Evolutionary conservation across 805 yeast species (phyloP).

Genomic region (Nakazawaea sp.): DNA sequence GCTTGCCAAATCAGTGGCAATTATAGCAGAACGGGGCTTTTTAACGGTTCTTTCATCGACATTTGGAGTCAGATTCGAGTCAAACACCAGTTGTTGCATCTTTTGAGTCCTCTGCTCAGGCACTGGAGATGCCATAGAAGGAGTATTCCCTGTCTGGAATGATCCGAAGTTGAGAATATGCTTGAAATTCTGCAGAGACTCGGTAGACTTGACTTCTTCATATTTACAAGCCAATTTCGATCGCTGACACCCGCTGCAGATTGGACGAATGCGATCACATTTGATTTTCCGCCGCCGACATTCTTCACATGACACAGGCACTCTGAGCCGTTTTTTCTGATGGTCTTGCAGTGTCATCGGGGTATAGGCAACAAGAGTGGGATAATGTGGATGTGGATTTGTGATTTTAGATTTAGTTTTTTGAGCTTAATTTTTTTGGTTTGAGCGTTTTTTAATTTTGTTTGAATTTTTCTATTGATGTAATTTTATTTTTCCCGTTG

Average conservation of each 20-base stretch:
- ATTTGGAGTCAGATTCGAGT: too few species aligned
- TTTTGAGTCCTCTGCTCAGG: too few species aligned
- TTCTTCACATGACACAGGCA: conserved; percentile 9
- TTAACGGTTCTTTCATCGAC: not conserved
- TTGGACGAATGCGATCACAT: conserved; percentile 8
- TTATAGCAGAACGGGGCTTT: not conserved
- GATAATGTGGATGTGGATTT: too few species aligned
- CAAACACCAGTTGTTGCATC: too few species aligned
- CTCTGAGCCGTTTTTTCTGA: conserved; percentile 6
- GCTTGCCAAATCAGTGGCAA: not conserved
- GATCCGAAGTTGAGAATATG: conserved; percentile 8
- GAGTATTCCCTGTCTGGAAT: not conserved
- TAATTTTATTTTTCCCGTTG: too few species aligned
- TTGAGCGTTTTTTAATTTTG: too few species aligned
- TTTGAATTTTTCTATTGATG: too few species aligned
- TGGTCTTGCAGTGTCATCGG: too few species aligned
- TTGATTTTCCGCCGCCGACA: conserved; percentile 10
- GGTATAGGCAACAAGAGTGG: too few species aligned
- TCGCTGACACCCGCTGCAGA: conserved; percentile 4
- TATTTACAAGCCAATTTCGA: conserved; percentile 4
- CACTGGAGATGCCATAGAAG: not conserved
- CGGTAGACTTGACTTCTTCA: conserved; percentile 5
- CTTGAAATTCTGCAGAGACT: not conserved
- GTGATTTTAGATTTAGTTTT: too few species aligned
- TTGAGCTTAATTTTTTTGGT: too few species aligned